Evolutionary conservation across 1,284 basidiomycete species (phyloP), one percentile per base, ranked within the genome.

Genomic region (Marasmius tenuissimus): DNA sequence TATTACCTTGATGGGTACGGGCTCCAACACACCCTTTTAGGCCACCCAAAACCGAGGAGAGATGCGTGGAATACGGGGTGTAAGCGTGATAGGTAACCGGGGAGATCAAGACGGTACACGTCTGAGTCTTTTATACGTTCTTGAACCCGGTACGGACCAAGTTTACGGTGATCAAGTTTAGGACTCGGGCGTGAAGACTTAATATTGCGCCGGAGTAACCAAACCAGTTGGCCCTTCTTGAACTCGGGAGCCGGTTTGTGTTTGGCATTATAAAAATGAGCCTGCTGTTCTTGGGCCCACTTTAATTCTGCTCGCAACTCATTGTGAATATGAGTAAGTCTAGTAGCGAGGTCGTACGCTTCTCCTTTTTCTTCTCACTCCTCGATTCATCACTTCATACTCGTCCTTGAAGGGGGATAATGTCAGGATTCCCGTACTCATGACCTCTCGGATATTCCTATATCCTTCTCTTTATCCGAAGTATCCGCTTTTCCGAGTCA

Each of bases 291-390:
- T 63, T 77, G 73, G 0, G 72, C 69, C 27, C 65, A 57, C n/a
- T 62, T 39, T 9, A 78, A 60, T 63, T 75, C 62, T 4, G 67
- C 66, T 27, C 66, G 66, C 2, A 73, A 64, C 63, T 75, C 71
- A 7, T 60, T 64, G 51, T 72, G 69, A 22, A 72, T 70, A 10
- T 37, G 47, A 1, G 66, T 62, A 33, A 69, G 61, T 35, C 68
- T 20, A 1, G 40, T 6, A 0, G 69, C 63, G 16, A 72, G 59
- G 48, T 73, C 64, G 10, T 62, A 60, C 1, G 72, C 68, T n/a
- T n/a, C n/a, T n/a, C n/a, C n/a, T n/a, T n/a, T n/a, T n/a, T n/a
- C n/a, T n/a, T n/a, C n/a, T n/a, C n/a, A n/a, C n/a, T n/a, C n/a
- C n/a, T n/a, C n/a, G n/a, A n/a, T n/a, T n/a, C n/a, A n/a, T n/a